Conservation (phyloP, 2,329 filamentous ascomycete species). For the Paraphaeosphaeria minitans region DNA sequence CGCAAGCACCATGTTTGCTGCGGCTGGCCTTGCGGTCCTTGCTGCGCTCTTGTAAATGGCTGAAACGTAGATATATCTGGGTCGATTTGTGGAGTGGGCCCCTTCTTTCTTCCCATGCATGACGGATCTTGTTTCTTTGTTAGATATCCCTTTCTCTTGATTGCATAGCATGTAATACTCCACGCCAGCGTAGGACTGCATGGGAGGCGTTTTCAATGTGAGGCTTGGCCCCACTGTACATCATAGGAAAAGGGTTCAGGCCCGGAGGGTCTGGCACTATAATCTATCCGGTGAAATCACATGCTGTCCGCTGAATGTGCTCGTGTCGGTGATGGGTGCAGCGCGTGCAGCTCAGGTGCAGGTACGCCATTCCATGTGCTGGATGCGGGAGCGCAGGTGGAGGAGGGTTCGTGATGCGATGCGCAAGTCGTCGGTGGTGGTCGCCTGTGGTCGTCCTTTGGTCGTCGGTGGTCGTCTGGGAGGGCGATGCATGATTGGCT, state of each 20-base stretch:
- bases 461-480: too few relatives aligned
- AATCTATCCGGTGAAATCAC: conserved; percentile 1
- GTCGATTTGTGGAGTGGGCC: conserved; percentile 16
- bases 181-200: conserved; percentile 12
- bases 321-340: not conserved
- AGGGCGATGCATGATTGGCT: not conserved
- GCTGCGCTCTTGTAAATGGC: conserved; percentile 29
- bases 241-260: not conserved
- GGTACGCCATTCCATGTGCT: too few relatives aligned
- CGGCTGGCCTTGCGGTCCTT: conserved; percentile 24
- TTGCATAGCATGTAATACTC: conserved; percentile 14
- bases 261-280: not conserved
- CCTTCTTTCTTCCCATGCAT: conserved; percentile 15
- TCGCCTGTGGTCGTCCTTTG: too few relatives aligned
- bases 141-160: conserved; percentile 20
- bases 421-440: not conserved
- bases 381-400: not conserved
- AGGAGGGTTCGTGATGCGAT: not conserved
- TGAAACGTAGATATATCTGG: conserved; percentile 11
- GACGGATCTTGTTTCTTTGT: conserved; percentile 11
- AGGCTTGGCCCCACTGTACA: conserved; percentile 4
- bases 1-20: conserved; percentile 26
- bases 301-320: not conserved
- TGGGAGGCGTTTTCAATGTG: conserved; percentile 13
- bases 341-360: not conserved